These are phyloP conservation scores for Gnetum montanum DNA, from an alignment of 75 land plant species.

Conservation along the genomic window DNA sequence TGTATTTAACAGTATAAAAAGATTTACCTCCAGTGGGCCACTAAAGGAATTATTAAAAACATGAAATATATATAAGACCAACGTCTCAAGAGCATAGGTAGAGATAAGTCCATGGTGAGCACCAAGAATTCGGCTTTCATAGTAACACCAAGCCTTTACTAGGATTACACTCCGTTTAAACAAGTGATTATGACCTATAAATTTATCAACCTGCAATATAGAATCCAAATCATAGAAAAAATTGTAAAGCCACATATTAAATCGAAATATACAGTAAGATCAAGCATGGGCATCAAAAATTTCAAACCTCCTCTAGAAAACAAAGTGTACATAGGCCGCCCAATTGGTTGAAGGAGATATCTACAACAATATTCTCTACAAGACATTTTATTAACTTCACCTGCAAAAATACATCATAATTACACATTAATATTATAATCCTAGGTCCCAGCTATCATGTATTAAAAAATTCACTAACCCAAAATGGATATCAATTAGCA, in stretches of 20 bases:
- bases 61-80: constrained; percentile 97
- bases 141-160: constrained; percentile 99
- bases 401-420: no score
- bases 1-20: no score
- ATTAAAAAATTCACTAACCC: no score
- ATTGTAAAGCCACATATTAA: neutral
- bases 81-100: constrained; percentile 94
- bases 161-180: constrained; percentile 98
- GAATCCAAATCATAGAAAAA: neutral
- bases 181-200: constrained; percentile 76
- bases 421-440: no score
- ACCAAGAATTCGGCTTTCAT: constrained; percentile 96
- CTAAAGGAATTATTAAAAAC: constrained; percentile 83
- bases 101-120: constrained; percentile 97
- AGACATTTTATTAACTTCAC: constrained; percentile 94
- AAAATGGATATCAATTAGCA: constrained; percentile 1
- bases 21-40: constrained; percentile 94
- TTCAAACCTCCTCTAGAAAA: constrained; percentile 86
- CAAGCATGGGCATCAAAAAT: neutral
- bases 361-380: constrained; percentile 94
- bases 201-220: constrained; percentile 65
- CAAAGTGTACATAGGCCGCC: constrained; percentile 98
- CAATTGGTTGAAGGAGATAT: constrained; percentile 93
- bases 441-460: no score
- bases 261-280: neutral